Base-by-base conservation (phyloP, 164 flowering plant genomes). In the Stephania japonica region DNA sequence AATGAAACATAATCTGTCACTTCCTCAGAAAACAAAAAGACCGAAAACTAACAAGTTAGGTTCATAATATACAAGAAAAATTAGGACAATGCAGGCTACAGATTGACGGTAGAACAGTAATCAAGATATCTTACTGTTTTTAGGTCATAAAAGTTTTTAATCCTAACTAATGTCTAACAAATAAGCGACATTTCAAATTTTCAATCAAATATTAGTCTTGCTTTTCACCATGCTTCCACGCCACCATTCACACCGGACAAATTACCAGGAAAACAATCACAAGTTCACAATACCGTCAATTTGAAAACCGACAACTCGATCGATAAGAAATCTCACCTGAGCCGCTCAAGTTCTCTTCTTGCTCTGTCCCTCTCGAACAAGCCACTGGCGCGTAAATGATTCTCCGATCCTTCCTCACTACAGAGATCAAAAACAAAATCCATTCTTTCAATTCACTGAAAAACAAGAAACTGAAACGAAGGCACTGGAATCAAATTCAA, bases 301-400 rank as follows among this genome's bases (percentile, higher is more conserved):
- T 47, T 9, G 53, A 47, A 56, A 56, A 56, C 19, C 62, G 41
- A 49, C 6, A 16, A 7, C 23, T 7, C 23, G 18, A 12, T 42
- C 13, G 43, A 71, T 56, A 21, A 26, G 65, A 24, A 38, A 42
- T 18, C 56, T 72, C 72, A 83, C 90, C 88, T 75, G 91, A 79
- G 21, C 76, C 14, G 67, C 83, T 84, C 14, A 79, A 71, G 42
- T 75, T 74, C 41, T 81, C 86, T 21, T 84, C 88, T 68, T 80
- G 83, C 41, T 86, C 83, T n/a, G 84, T 80, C 63, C 79, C 65
- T 63, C 81, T 75, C 10, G 87, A 77, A 76, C 85, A 78, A 19
- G 80, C 73, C 23, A 87, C 27, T n/a, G 81, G 81, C 19, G 75
- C 69, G 70, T 14, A 65, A 10, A 69, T 77, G 12, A 23, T 11